Conservation (phyloP, 2,329 filamentous ascomycete species). For the Pestalotiopsis sp. region DNA sequence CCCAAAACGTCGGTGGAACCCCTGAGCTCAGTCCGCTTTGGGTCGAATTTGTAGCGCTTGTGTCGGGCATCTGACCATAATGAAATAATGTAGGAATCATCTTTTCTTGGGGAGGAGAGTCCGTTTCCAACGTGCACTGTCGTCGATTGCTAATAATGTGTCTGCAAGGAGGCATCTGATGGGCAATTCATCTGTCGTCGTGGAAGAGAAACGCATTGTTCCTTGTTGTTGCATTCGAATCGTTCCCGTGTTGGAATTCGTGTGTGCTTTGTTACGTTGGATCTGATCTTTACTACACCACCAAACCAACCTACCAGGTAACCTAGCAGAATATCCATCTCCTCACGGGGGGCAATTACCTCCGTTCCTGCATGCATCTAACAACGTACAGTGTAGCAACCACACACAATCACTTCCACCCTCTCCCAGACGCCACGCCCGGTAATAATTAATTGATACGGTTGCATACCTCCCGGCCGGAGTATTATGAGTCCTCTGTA, state of each 20-base stretch:
- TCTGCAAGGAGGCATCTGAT: too few species aligned
- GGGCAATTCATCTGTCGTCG: too few species aligned
- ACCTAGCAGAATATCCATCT: background rate
- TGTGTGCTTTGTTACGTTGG: background rate
- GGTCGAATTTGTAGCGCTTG: background rate
- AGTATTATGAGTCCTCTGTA: slow-evolving; percentile 7
- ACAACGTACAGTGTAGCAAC: background rate
- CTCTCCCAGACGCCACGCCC: background rate
- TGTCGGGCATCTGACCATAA: background rate
- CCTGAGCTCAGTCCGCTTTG: background rate
- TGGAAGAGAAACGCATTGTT: background rate
- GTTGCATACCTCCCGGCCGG: background rate
- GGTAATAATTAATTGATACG: background rate
- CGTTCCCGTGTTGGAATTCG: background rate
- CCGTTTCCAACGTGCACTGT: background rate
- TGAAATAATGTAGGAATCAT: background rate
- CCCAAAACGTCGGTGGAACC: background rate
- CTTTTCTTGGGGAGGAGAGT: background rate
- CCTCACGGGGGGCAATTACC: background rate
- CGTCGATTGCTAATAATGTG: too few species aligned
- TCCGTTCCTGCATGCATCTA: background rate
- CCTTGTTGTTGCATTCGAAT: background rate
- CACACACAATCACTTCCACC: background rate
- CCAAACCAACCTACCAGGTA: background rate
- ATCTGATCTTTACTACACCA: background rate